Conservation (phyloP, 2,329 filamentous ascomycete species). For the Arthroderma sp. region DNA sequence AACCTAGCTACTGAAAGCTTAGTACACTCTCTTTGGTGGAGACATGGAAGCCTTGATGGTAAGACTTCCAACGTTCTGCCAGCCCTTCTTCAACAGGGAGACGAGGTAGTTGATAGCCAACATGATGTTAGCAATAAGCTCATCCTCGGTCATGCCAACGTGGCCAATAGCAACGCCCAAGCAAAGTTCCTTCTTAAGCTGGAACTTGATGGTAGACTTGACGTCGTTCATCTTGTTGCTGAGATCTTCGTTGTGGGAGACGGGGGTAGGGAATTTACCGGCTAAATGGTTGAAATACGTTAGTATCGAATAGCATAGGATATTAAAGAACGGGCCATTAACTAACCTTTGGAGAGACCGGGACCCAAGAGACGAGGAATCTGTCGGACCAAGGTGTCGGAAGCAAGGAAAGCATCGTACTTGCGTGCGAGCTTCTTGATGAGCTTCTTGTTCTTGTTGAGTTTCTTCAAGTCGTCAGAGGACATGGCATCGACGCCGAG, state of each 20-base stretch:
- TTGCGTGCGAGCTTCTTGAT: conserved; percentile 99
- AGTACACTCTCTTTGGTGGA: conserved; percentile 95
- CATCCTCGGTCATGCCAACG: conserved; percentile 92
- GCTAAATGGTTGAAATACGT: conserved; percentile 48
- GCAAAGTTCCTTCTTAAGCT: conserved; percentile 99
- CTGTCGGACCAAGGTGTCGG: conserved; percentile 97
- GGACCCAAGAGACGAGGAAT: conserved; percentile 98
- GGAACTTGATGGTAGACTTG: conserved; percentile 99
- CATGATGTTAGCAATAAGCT: conserved; percentile 98
- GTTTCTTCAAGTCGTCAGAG: conserved; percentile 98
- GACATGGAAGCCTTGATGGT: conserved; percentile 99
- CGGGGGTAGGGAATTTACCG: conserved; percentile 98
- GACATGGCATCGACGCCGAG: conserved; percentile 97
- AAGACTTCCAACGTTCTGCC: conserved; percentile 99
- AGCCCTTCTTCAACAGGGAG: conserved; percentile 99
- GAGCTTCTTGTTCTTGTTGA: conserved; percentile 99
- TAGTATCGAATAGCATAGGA: too few relatives aligned
- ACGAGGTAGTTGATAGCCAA: conserved; percentile 99
- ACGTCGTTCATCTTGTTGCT: conserved; percentile 94
- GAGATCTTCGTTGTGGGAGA: conserved; percentile 94
- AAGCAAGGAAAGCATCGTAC: conserved; percentile 98
- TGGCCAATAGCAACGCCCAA: conserved; percentile 99
- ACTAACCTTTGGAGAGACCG: conserved; percentile 87
- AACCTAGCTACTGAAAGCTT: conserved; percentile 30
- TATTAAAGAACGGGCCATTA: background rate